Percentiles rank a stretch among this genome's conserved stretches.
phyloP scores from a whole-genome alignment of 768 basidiomycete genomes.

The Mycena indigotica region DNA sequence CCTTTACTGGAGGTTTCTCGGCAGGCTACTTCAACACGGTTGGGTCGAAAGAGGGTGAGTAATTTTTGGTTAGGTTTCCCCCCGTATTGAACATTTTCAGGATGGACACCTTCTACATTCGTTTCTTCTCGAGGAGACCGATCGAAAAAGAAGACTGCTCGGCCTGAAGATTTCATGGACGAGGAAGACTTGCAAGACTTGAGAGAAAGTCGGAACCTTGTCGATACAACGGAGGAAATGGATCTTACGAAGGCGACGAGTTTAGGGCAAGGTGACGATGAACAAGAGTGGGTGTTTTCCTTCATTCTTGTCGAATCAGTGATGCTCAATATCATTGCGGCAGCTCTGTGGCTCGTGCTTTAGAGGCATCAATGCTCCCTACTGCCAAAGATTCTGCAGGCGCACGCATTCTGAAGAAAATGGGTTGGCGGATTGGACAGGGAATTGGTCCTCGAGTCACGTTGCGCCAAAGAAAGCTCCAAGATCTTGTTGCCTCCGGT shows the following conservation, averaged over 20 bases:
- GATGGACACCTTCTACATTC: conserved; percentile 94
- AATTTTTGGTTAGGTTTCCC: neutral
- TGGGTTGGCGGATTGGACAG: conserved; percentile 94
- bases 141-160: conserved; percentile 59
- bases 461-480: conserved; percentile 69
- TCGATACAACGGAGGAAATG: conserved; percentile 82
- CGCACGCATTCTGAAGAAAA: conserved; percentile 84
- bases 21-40: conserved; percentile 97
- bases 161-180: conserved; percentile 97
- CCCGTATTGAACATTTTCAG: conserved; percentile 39
- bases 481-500: conserved; percentile 56
- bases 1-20: conserved; percentile 97
- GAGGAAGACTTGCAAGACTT: conserved; percentile 92
- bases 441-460: conserved; percentile 91
- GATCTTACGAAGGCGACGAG: conserved; percentile 62
- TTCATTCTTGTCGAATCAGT: neutral
- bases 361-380: conserved; percentile 70
- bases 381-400: conserved; percentile 81
- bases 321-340: conserved; percentile 3
- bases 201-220: conserved; percentile 69
- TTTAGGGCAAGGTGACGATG: conserved; percentile 40
- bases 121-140: conserved; percentile 84
- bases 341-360: conserved; percentile 64
- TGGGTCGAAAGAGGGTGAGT: conserved; percentile 89
- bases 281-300: conserved; percentile 56